Percentiles rank a stretch among this genome's conserved stretches.
phyloP scores from a whole-genome alignment of 139 green algal genomes.

The Pleodorina starrii region DNA sequence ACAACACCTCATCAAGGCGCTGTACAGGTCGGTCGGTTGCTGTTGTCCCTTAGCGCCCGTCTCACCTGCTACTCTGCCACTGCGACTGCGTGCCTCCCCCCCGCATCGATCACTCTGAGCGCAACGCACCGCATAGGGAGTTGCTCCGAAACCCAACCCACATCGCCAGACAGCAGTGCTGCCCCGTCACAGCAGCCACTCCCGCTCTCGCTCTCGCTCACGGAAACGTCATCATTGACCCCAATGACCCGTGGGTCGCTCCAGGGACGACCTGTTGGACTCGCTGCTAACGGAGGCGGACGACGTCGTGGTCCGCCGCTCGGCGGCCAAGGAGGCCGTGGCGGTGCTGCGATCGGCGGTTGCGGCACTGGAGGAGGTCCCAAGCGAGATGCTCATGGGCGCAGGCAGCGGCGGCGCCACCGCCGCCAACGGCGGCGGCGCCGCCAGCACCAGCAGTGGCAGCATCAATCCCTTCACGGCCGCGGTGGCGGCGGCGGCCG shows the following conservation, averaged over 20 bases:
- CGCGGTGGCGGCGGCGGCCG: background rate
- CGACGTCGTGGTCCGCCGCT: slow-evolving; percentile 71
- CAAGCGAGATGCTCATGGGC: slow-evolving; percentile 57
- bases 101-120: too few relatives aligned
- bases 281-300: slow-evolving; percentile 86
- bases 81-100: too few relatives aligned
- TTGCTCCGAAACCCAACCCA: too few relatives aligned
- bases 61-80: too few relatives aligned
- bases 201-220: too few relatives aligned
- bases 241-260: background rate
- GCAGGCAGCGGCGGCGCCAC: background rate
- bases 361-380: slow-evolving; percentile 73
- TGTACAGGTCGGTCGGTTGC: slow-evolving; percentile 85
- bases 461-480: slow-evolving; percentile 21
- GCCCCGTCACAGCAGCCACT: too few relatives aligned
- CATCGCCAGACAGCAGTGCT: too few relatives aligned
- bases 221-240: too few relatives aligned
- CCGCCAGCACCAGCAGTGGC: background rate
- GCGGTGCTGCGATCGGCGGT: slow-evolving; percentile 56
- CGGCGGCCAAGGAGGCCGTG: slow-evolving; percentile 44
- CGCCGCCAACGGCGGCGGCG: background rate
- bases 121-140: too few relatives aligned
- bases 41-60: too few relatives aligned
- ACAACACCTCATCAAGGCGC: slow-evolving; percentile 86
- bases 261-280: slow-evolving; percentile 84